Conservation (phyloP, 108 stramenopile species). For the Fragilariopsis cylindrus region DNA sequence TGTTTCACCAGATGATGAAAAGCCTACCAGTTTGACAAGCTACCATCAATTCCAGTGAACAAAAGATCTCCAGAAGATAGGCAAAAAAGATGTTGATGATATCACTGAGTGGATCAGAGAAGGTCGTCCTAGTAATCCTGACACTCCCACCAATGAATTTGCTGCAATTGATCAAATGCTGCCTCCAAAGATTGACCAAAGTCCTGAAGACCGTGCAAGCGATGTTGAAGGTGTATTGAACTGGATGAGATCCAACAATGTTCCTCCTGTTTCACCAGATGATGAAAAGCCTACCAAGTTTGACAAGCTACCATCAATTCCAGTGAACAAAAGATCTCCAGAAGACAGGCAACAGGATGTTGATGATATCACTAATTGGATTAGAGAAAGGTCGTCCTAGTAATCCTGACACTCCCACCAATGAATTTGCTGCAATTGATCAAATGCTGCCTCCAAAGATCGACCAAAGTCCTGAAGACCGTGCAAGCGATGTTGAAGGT, state of each 20-base stretch:
- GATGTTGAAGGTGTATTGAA: slow-evolving; percentile 20
- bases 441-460: slow-evolving; percentile 32
- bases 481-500: slow-evolving; percentile 17
- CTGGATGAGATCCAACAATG: slow-evolving; percentile 24
- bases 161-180: slow-evolving; percentile 23
- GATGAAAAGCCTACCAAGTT: slow-evolving; percentile 2
- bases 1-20: not conserved
- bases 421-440: slow-evolving; percentile 10
- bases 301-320: slow-evolving; percentile 11
- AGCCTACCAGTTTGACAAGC: slow-evolving; percentile 18
- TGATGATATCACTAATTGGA: slow-evolving; percentile 31
- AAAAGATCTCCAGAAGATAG: slow-evolving; percentile 30
- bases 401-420: slow-evolving; percentile 6
- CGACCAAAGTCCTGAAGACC: slow-evolving; percentile 21
- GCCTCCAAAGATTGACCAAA: slow-evolving; percentile 25
- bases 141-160: slow-evolving; percentile 4
- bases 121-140: not conserved
- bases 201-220: slow-evolving; percentile 24
- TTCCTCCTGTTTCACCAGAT: not conserved
- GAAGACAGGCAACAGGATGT: slow-evolving; percentile 27
- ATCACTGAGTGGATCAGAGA: slow-evolving; percentile 31
- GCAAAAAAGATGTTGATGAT: slow-evolving; percentile 19
- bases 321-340: slow-evolving; percentile 5
- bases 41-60: slow-evolving; percentile 19
- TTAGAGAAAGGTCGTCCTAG: slow-evolving; percentile 3